Base-by-base conservation (phyloP, 257 asterid genomes). In the Oldenlandia corymbosa region DNA sequence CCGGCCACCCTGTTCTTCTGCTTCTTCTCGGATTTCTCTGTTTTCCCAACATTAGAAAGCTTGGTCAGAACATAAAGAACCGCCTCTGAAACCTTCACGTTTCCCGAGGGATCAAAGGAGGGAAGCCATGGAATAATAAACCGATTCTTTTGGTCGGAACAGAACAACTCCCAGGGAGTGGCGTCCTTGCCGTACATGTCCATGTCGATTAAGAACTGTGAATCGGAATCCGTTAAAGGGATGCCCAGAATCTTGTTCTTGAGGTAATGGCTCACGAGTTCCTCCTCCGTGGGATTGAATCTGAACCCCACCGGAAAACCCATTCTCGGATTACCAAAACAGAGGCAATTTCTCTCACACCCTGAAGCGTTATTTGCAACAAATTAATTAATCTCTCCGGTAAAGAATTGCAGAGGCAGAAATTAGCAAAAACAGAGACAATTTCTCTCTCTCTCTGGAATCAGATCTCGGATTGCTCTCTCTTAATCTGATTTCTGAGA, bases 1-100 rank as follows among this genome's bases (percentile, higher is more conserved):
- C 60, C 60, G 20, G 60, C 60, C 3, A 34, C 21, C 0, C 60
- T 31, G 14, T 30, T 55, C 41, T 55, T 55, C 60, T 55, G 60
- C 6, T 27, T 55, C 20, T 30, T 53, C 6, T 9, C 18, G 1
- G 60, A 55, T 10, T 55, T 55, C 8, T 2, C 23, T 5, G 41
- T 55, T 23, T 30, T 55, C 11, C 60, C 42, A 7, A 34, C 37
- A 24, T 30, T 55, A 14, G 42, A 28, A 2, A 55, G 42, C 5
- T 16, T 55, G 24, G 42, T 30, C 24, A 55, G 31, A 7, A n/a
- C 60, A 18, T 27, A 55, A 32, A 55, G 20, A n/a, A 56, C 7
- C 26, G 16, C 18, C 0, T 7, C 60, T 55, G 24, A 11, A 23
- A 13, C 9, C 4, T 14, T 24, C 10, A 11, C 14, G 5, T 55